These are phyloP conservation scores for Diaporthe sp. DNA, from an alignment of 2,329 filamentous ascomycete genomes.

Conservation along the genomic window DNA sequence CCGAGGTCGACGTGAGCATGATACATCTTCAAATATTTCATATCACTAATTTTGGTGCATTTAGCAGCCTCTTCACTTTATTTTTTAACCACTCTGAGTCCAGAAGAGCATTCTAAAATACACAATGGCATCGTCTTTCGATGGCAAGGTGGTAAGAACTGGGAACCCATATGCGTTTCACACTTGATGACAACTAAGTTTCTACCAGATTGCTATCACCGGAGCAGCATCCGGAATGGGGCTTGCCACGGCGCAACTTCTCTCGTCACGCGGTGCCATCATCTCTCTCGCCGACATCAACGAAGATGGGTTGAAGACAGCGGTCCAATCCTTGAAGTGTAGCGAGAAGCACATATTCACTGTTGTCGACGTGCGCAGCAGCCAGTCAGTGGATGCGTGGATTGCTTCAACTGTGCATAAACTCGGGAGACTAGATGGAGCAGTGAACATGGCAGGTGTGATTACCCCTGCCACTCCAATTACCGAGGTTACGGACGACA, in stretches of 20 bases:
- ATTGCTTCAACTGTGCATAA: background rate
- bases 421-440: constrained; percentile 3
- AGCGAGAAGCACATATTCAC: constrained; percentile 1
- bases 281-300: constrained; percentile 13
- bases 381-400: constrained; percentile 6
- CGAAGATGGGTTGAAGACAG: background rate
- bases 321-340: background rate
- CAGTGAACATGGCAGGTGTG: constrained; percentile 6
- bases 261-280: background rate
- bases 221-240: constrained; percentile 7
- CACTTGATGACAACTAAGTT: background rate
- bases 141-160: constrained; percentile 11
- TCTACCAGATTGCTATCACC: background rate
- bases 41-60: background rate
- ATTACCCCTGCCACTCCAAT: constrained; percentile 3
- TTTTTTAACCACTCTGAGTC: too few relatives aligned
- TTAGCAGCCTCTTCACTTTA: too few relatives aligned
- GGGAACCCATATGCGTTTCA: background rate
- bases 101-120: background rate
- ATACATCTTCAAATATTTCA: background rate
- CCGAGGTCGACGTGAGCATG: background rate
- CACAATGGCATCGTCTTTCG: constrained; percentile 9
- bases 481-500: background rate
- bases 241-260: background rate
- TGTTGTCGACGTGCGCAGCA: constrained; percentile 5